These are phyloP conservation scores for Hypseocharis bilobata DNA, from an alignment of 441 rosid species.

Conservation along the genomic window DNA sequence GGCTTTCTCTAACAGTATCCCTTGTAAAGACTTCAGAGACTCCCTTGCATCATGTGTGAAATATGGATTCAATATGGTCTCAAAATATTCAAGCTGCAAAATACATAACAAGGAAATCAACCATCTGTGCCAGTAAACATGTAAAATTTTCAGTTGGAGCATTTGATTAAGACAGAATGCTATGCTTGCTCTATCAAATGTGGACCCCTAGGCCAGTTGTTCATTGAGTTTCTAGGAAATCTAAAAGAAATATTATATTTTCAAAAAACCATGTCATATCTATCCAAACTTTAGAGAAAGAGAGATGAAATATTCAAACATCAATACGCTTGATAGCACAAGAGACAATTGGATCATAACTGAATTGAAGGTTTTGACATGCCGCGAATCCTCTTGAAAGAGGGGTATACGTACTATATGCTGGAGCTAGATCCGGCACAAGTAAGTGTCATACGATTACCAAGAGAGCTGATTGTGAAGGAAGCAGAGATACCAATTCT, in stretches of 20 bases:
- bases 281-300: background rate
- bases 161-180: no score
- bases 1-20: constrained; percentile 74
- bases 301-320: background rate
- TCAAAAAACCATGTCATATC: background rate
- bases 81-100: constrained; percentile 90
- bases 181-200: background rate
- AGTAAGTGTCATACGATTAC: no score
- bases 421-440: no score
- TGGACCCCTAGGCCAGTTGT: background rate
- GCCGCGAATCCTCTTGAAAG: no score
- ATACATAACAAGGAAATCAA: constrained; percentile 18
- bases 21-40: constrained; percentile 72
- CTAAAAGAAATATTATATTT: background rate
- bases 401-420: no score
- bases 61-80: constrained; percentile 70
- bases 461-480: no score
- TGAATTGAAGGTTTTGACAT: no score
- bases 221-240: background rate
- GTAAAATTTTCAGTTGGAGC: no score
- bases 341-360: background rate
- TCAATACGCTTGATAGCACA: background rate
- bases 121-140: constrained; percentile 16
- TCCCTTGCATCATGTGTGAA: constrained; percentile 73
- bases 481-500: no score